phyloP scores from a whole-genome alignment of 1,139 yeast species.

The Pneumocystis carinii region DNA sequence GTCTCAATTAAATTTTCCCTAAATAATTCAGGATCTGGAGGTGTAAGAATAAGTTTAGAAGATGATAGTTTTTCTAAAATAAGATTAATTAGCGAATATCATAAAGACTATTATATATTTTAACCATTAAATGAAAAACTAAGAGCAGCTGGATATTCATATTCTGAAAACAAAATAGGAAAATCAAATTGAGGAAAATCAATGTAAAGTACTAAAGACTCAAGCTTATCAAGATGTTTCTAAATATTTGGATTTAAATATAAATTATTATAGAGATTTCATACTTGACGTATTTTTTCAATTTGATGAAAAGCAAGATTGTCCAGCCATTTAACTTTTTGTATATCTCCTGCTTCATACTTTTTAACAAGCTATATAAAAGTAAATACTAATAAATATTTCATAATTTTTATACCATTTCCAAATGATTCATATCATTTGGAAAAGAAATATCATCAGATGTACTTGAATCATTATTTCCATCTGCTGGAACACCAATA shows the following conservation, averaged over 20 bases:
- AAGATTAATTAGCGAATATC: conserved; percentile 16
- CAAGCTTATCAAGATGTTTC: conserved; percentile 9
- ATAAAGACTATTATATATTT: not conserved
- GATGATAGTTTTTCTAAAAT: conserved; percentile 21
- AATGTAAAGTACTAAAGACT: conserved; percentile 38
- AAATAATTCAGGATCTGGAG: conserved; percentile 52
- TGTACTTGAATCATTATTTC: conserved; percentile 20
- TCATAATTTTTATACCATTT: conserved; percentile 19
- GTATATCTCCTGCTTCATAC: conserved; percentile 55
- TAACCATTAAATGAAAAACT: not conserved
- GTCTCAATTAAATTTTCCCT: conserved; percentile 70
- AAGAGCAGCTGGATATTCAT: conserved; percentile 27
- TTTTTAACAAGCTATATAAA: conserved; percentile 32
- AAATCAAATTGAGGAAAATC: conserved; percentile 67
- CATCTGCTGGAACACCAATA: conserved; percentile 25
- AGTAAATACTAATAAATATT: not conserved
- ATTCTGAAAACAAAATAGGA: conserved; percentile 68
- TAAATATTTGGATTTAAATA: not conserved
- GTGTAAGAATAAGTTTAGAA: conserved; percentile 29
- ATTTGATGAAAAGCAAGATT: conserved; percentile 45
- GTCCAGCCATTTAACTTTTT: conserved; percentile 62
- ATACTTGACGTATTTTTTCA: conserved; percentile 29
- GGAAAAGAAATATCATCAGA: conserved; percentile 20
- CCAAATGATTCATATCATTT: conserved; percentile 31
- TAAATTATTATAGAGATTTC: conserved; percentile 12